Base-by-base conservation (phyloP, 495 filamentous ascomycete genomes). In the Chaetomium fimeti region DNA sequence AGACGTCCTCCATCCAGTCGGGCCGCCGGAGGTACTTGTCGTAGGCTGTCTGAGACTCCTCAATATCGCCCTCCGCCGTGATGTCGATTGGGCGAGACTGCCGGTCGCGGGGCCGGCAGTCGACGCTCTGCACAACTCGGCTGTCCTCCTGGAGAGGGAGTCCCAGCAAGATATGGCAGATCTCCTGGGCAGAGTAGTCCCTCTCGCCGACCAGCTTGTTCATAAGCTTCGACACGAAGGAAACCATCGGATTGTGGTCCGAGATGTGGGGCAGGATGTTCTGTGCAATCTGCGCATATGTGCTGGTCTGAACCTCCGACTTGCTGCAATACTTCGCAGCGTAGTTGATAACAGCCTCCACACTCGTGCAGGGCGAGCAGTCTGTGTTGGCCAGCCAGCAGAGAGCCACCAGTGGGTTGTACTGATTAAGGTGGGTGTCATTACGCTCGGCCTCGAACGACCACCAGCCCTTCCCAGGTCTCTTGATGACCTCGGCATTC, bases 361-460 rank as follows among this genome's bases (percentile, higher is more conserved):
- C 27, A 36, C 52, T 54, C n/a, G 52, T 54, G 52, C 25, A 54
- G 52, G 52, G 52, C 27, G 52, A 54, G 52, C 52, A 54, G 52
- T 54, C 52, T 2, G 20, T 49, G 18, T 47, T 62, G 16, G 24
- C 60, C 48, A 45, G 49, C 60, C 36, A 62, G 29, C 57, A 60
- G 12, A 60, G 57, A 27, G 57, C 2, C 13, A 60, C 3, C 4
- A 49, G 57, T 11, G 57, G 57, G n/a, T 60, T 60, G 43, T 60
- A 60, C 57, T 60, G 57, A 42, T 49, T 60, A 0, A 60, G 22
- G 20, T 60, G 43, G 42, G 57, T 51, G 18, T 60, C 57, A 42
- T 60, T 60, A 22, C 57, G 57, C 43, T 60, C 57, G 40, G 43
- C 57, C 25, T 60, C 57, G 57, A 60, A 47, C 57, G 57, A 60